phyloP scores from a whole-genome alignment of 1,139 yeast genomes.

The Pichia sp. region DNA sequence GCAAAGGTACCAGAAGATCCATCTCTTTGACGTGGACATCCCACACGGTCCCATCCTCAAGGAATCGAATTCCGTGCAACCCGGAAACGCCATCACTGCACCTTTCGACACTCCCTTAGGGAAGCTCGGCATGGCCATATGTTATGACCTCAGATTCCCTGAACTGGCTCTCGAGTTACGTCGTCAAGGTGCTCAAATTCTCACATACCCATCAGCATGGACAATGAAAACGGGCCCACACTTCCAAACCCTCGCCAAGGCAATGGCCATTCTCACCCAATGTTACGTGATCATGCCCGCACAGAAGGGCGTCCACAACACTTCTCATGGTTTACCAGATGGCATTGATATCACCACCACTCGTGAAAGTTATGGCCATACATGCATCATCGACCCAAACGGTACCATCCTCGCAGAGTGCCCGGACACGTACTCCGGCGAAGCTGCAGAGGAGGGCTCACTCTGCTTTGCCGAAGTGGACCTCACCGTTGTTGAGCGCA shows the following conservation, averaged over 20 bases:
- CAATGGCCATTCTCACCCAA: constrained; percentile 86
- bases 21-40: constrained; percentile 83
- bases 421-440: constrained; percentile 43
- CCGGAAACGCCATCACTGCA: constrained; percentile 48
- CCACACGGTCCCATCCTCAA: constrained; percentile 65
- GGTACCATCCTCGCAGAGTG: constrained; percentile 68
- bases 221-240: constrained; percentile 92
- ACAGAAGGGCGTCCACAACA: constrained; percentile 67
- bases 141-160: constrained; percentile 88
- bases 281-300: constrained; percentile 88
- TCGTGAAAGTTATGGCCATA: constrained; percentile 61
- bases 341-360: constrained; percentile 21
- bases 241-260: constrained; percentile 73
- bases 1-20: constrained; percentile 75
- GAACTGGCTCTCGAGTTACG: constrained; percentile 66
- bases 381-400: constrained; percentile 87
- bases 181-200: constrained; percentile 64
- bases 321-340: constrained; percentile 30
- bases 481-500: constrained; percentile 36
- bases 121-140: constrained; percentile 56
- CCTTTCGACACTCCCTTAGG: constrained; percentile 62
- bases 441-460: constrained; percentile 31
- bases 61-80: constrained; percentile 76
- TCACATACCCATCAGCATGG: constrained; percentile 87
- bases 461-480: constrained; percentile 64